A percentile compares a stretch with the other conserved stretches of the same genome.
phyloP scores from a whole-genome alignment of 192 early-diverging fungal genomes.

The Podila clonocystis region DNA sequence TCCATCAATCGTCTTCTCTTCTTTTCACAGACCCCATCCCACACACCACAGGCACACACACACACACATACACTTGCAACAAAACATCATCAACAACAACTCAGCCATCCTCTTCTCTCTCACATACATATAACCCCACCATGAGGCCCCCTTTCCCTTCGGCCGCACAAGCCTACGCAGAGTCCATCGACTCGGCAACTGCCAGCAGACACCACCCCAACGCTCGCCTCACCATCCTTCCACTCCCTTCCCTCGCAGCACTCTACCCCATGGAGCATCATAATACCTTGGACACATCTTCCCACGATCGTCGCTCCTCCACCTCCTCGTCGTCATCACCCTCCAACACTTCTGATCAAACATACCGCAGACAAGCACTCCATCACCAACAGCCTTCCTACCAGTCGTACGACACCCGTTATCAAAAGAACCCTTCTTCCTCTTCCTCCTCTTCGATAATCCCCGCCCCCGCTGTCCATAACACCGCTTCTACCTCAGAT shows the following conservation, averaged over 20 bases:
- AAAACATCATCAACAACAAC: background rate
- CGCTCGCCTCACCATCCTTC: slow-evolving; percentile 48
- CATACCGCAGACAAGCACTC: background rate
- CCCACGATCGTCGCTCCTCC: background rate
- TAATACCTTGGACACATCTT: background rate
- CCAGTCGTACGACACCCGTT: slow-evolving; percentile 28
- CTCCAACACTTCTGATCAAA: background rate
- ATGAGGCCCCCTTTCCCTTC: slow-evolving; percentile 52
- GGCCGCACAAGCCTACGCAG: slow-evolving; percentile 42
- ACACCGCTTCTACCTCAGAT: background rate
- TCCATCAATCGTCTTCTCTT: background rate
- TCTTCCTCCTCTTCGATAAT: background rate
- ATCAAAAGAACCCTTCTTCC: slow-evolving; percentile 19
- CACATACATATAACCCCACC: background rate
- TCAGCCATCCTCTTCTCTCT: slow-evolving; percentile 1
- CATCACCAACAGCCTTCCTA: background rate
- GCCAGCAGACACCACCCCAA: slow-evolving; percentile 48
- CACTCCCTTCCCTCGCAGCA: slow-evolving; percentile 45
- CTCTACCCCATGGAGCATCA: slow-evolving; percentile 32
- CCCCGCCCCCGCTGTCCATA: background rate
- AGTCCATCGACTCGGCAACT: slow-evolving; percentile 53
- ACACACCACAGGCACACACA: no score
- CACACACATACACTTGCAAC: no score
- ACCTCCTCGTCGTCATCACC: slow-evolving; percentile 11
- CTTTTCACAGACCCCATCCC: no score